phyloP scores from a whole-genome alignment of 2,329 filamentous ascomycete species.

The Calonectria pteridis region DNA sequence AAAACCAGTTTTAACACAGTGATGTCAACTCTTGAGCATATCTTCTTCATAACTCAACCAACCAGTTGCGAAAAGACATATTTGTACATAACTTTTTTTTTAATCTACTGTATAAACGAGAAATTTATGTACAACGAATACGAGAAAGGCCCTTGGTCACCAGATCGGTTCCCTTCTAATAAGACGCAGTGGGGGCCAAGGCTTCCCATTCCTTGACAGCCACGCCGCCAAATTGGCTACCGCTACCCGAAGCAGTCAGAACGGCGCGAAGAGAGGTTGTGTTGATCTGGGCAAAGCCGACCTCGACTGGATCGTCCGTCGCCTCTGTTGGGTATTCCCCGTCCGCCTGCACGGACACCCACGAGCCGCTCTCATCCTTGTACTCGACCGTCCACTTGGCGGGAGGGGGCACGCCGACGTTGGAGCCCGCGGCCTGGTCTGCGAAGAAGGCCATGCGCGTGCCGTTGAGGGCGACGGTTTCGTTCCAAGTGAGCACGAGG shows the following conservation, averaged over 20 bases:
- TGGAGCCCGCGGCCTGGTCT: slow-evolving; percentile 45
- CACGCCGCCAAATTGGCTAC: neutral
- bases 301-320: slow-evolving; percentile 5
- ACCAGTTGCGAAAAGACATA: too few relatives aligned
- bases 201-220: slow-evolving; percentile 20
- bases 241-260: neutral
- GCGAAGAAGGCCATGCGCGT: slow-evolving; percentile 48
- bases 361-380: slow-evolving; percentile 2
- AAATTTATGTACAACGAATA: neutral
- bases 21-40: neutral
- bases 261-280: neutral
- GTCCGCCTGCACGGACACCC: neutral
- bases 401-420: slow-evolving; percentile 47
- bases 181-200: neutral
- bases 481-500: slow-evolving; percentile 49
- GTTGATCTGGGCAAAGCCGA: slow-evolving; percentile 8
- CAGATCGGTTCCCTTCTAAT: neutral
- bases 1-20: neutral
- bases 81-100: neutral
- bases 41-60: neutral
- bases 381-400: slow-evolving; percentile 1
- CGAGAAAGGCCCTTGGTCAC: too few relatives aligned
- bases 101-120: neutral
- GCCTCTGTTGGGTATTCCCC: slow-evolving; percentile 2
- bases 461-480: slow-evolving; percentile 46